These are phyloP conservation scores for Friedmanniomyces endolithicus DNA, from an alignment of 495 filamentous ascomycete species.

Conservation along the genomic window DNA sequence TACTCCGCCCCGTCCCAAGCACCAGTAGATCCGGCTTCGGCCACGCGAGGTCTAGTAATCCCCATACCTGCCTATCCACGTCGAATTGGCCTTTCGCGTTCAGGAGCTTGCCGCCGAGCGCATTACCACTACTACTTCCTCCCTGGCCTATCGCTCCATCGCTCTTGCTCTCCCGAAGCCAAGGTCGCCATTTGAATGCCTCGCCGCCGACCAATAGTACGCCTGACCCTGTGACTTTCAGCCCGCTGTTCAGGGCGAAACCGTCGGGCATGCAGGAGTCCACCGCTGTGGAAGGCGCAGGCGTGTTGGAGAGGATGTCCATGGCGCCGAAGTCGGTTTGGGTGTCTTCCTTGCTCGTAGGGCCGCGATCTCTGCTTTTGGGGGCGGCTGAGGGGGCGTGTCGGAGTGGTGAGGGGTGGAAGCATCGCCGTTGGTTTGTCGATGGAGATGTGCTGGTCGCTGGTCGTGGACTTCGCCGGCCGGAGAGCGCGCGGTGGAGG, in stretches of 20 bases:
- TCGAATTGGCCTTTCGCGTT: slow-evolving; percentile 77
- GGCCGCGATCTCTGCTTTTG: slow-evolving; percentile 44
- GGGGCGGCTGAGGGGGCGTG: slow-evolving; percentile 13
- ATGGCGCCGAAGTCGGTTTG: slow-evolving; percentile 64
- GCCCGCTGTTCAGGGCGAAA: slow-evolving; percentile 68
- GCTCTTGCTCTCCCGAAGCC: slow-evolving; percentile 33
- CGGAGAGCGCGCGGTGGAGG: background rate
- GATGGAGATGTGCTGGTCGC: no score
- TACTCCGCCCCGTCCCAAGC: slow-evolving; percentile 64
- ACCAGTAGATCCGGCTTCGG: slow-evolving; percentile 89
- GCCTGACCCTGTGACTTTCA: slow-evolving; percentile 49
- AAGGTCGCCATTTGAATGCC: slow-evolving; percentile 78
- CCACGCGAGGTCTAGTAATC: slow-evolving; percentile 66
- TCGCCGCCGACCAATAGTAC: slow-evolving; percentile 75
- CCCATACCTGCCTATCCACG: slow-evolving; percentile 56
- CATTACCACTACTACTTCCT: slow-evolving; percentile 25
- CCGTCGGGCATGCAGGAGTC: slow-evolving; percentile 66
- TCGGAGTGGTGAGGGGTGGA: background rate
- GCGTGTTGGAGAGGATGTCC: slow-evolving; percentile 66
- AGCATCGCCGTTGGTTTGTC: slow-evolving; percentile 1
- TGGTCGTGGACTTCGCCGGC: background rate
- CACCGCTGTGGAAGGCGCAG: slow-evolving; percentile 67
- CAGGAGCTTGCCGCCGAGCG: slow-evolving; percentile 34
- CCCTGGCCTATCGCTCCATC: slow-evolving; percentile 24
- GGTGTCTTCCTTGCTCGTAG: slow-evolving; percentile 45